These are phyloP conservation scores for Periglandula ipomoeae DNA, from an alignment of 2,329 filamentous ascomycete genomes.

Conservation along the genomic window DNA sequence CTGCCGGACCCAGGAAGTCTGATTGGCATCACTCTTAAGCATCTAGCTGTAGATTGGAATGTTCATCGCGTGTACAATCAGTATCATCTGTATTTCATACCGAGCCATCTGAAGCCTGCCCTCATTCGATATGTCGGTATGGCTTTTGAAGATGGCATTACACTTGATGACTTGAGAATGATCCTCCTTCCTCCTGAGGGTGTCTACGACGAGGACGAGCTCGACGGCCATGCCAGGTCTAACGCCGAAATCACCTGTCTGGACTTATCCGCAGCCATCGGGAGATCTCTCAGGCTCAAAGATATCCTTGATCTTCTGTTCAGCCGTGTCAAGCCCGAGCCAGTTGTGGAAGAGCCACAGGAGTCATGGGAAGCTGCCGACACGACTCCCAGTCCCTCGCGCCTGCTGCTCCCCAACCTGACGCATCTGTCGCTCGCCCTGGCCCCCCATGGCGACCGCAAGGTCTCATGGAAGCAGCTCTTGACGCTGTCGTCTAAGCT, in stretches of 20 bases:
- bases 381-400: conserved; percentile 21
- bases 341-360: conserved; percentile 22
- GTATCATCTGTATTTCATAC: conserved; percentile 47
- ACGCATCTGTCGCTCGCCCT: conserved; percentile 53
- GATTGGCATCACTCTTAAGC: conserved; percentile 40
- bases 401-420: conserved; percentile 42
- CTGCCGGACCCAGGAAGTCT: conserved; percentile 38
- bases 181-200: conserved; percentile 30
- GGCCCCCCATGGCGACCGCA: conserved; percentile 21
- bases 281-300: conserved; percentile 40
- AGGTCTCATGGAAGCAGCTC: conserved; percentile 50
- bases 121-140: conserved; percentile 42
- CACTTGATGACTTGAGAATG: conserved; percentile 38
- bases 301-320: conserved; percentile 44
- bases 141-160: conserved; percentile 35
- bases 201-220: conserved; percentile 16
- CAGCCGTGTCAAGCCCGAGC: conserved; percentile 18
- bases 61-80: conserved; percentile 46
- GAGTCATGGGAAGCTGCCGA: conserved; percentile 46
- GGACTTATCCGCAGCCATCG: conserved; percentile 44
- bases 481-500: conserved; percentile 43
- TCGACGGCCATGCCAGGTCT: conserved; percentile 14
- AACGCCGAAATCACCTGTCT: conserved; percentile 36
- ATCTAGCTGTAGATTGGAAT: conserved; percentile 45
- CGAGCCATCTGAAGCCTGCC: conserved; percentile 41